Evolutionary conservation across 2,329 filamentous ascomycete species (phyloP), one percentile per base, ranked within the genome.

Genomic region (Ophiognomonia clavigignenti-juglandacearum): DNA sequence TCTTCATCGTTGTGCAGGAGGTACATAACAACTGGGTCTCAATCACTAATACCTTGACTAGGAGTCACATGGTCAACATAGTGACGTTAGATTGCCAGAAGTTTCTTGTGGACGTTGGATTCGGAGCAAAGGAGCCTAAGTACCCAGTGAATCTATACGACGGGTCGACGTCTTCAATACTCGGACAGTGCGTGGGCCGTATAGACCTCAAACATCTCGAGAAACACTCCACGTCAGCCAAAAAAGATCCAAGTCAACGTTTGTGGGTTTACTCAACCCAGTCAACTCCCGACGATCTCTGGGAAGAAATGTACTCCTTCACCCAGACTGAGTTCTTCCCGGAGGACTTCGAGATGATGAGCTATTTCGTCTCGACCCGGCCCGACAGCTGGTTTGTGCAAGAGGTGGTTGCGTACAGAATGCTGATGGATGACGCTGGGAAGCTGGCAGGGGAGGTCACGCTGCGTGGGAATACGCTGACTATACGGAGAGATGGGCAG

Each of bases 31-130:
- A n/a, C n/a, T n/a, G n/a, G n/a, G n/a, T n/a, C n/a, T n/a, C n/a
- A n/a, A n/a, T n/a, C n/a, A n/a, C n/a, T n/a, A n/a, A n/a, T n/a
- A n/a, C n/a, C n/a, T n/a, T n/a, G n/a, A n/a, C n/a, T 24, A 73
- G 78, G 77, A 64, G 66, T 13, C 81, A 85, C 59, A 77, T 82
- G 69, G 65, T 81, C 45, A 77, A 80, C 55, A 71, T 85, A 45
- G 72, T 83, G 39, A 74, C 67, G 22, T 69, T 86, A 19, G 62
- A 67, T 9, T 61, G 63, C 20, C 64, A 67, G 36, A 62, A 65
- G 35, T 77, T 74, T 57, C 60, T 75, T 52, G 69, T 78, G 23
- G 82, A 85, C 57, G 76, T 84, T 13, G 80, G 77, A 22, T 84
- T 82, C 55, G 82, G 81, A 18, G 71, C 70, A 44, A 71, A 76